Evolutionary conservation across 164 flowering plant species (phyloP).

Genomic region (Aristolochia fimbriata): DNA sequence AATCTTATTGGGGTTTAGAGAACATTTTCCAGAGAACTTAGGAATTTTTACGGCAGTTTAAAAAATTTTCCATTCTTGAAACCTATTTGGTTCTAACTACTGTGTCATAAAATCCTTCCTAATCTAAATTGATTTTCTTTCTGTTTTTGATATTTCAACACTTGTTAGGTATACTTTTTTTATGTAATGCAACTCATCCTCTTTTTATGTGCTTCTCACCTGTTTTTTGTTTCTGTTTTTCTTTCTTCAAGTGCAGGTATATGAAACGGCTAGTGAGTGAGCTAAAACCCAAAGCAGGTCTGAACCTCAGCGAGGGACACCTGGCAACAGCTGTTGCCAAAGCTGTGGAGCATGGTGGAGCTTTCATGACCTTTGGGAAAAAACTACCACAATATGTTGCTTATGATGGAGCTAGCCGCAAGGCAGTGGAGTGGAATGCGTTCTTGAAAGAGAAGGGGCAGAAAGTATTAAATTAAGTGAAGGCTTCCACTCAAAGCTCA

Average conservation of each 20-base stretch:
- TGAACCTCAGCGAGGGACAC: conserved; percentile 15
- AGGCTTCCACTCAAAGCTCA: neutral
- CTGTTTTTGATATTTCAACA: too few species aligned
- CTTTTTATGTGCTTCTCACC: neutral
- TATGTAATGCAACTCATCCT: too few species aligned
- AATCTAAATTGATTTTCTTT: too few species aligned
- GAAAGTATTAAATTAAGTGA: conserved; percentile 15
- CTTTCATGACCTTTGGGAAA: conserved; percentile 18
- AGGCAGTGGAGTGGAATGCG: conserved; percentile 21
- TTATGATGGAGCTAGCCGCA: conserved; percentile 18
- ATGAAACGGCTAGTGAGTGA: conserved; percentile 9
- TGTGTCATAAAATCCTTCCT: too few species aligned
- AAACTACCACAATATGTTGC: conserved; percentile 16
- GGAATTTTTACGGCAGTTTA: too few species aligned
- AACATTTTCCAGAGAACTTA: too few species aligned
- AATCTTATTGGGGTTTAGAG: too few species aligned
- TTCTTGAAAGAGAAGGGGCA: conserved; percentile 21
- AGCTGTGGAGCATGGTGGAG: conserved; percentile 15
- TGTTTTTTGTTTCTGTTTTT: neutral
- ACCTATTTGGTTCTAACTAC: too few species aligned
- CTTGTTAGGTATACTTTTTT: too few species aligned
- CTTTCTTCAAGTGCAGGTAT: neutral
- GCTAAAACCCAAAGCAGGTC: conserved; percentile 14
- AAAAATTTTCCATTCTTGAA: too few species aligned
- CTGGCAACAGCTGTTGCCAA: conserved; percentile 20